Evolutionary conservation across 768 basidiomycete genomes (phyloP).

Genomic region (Floccularia luteovirens): DNA sequence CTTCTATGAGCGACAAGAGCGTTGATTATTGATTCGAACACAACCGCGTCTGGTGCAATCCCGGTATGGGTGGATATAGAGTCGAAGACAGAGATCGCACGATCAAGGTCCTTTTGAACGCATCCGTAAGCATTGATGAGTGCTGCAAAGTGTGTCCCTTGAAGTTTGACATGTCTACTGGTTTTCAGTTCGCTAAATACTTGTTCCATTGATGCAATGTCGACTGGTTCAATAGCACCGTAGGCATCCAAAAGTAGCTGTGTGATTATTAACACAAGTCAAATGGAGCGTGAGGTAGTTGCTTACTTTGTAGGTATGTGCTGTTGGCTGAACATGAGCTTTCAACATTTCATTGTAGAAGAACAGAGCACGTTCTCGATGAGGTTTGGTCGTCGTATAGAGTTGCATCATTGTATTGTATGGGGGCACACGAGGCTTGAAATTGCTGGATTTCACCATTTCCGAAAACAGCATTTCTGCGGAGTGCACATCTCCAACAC

Average conservation of each 20-base stretch:
- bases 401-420: constrained; percentile 99
- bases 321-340: constrained; percentile 64
- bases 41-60: constrained; percentile 69
- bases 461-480: constrained; percentile 83
- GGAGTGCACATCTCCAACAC: constrained; percentile 80
- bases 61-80: constrained; percentile 44
- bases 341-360: constrained; percentile 64
- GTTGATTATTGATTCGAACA: constrained; percentile 88
- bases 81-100: constrained; percentile 73
- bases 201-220: constrained; percentile 61
- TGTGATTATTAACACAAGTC: constrained; percentile 5
- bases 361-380: constrained; percentile 65
- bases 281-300: not conserved
- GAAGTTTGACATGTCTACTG: constrained; percentile 33
- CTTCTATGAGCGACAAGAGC: constrained; percentile 74
- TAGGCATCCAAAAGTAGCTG: constrained; percentile 87
- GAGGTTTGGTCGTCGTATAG: constrained; percentile 86
- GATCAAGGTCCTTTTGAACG: constrained; percentile 66
- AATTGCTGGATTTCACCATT: constrained; percentile 68
- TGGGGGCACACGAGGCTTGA: constrained; percentile 86
- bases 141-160: constrained; percentile 58
- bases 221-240: constrained; percentile 78
- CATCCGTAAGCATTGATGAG: constrained; percentile 88
- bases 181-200: constrained; percentile 55
- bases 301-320: constrained; percentile 89